Percentiles rank a stretch among this genome's conserved stretches.
These are phyloP conservation scores for Tetrahymena thermophila DNA, from an alignment of 73 alveolate genomes.

Conservation along the genomic window DNA sequence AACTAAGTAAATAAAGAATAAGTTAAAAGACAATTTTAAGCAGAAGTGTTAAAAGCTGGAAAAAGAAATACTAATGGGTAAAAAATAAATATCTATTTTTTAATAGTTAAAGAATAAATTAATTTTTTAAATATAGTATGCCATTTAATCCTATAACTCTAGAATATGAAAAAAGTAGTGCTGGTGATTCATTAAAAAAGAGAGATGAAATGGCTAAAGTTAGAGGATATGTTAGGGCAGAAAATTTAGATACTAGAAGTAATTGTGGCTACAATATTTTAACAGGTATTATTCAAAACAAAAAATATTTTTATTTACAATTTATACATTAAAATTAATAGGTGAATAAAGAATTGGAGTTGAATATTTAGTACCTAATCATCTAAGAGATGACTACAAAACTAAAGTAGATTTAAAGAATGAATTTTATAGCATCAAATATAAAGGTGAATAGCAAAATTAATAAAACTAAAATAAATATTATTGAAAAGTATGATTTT, in stretches of 20 bases:
- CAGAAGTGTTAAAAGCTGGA: slow-evolving; percentile 75
- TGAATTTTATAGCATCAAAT: background rate
- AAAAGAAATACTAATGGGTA: slow-evolving; percentile 77
- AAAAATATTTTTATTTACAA: background rate
- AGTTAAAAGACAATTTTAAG: slow-evolving; percentile 64
- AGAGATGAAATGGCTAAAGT: slow-evolving; percentile 88
- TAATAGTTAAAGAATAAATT: background rate
- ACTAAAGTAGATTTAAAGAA: background rate
- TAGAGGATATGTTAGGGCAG: slow-evolving; percentile 82
- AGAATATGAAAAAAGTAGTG: slow-evolving; percentile 83
- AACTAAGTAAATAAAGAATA: slow-evolving; percentile 75
- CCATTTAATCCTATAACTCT: slow-evolving; percentile 89
- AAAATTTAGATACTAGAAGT: slow-evolving; percentile 83
- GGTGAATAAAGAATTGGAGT: background rate
- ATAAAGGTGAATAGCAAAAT: background rate
- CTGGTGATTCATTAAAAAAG: slow-evolving; percentile 73
- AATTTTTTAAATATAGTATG: slow-evolving; percentile 18
- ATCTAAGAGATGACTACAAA: background rate
- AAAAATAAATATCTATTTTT: background rate
- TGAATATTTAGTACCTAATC: background rate
- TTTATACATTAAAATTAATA: background rate
- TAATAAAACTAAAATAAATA: background rate
- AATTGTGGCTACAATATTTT: slow-evolving; percentile 89
- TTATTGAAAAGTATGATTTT: background rate
- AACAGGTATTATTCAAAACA: slow-evolving; percentile 55